Evolutionary conservation across 2,329 filamentous ascomycete genomes (phyloP), one percentile per base, ranked within the genome.

Genomic region (Pseudogymnoascus sp.): DNA sequence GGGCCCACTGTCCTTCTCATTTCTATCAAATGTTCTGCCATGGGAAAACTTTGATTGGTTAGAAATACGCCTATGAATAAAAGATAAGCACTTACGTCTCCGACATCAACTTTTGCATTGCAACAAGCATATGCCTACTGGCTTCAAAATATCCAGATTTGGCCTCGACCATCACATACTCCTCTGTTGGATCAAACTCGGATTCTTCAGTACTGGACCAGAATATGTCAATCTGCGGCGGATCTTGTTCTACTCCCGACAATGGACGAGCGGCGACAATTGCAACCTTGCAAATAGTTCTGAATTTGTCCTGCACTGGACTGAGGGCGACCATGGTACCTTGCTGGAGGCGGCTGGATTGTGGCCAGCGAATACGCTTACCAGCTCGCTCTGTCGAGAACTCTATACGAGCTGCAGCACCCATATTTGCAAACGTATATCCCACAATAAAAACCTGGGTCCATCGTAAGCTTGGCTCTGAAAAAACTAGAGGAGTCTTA

Each of bases 91-190:
- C 66, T 64, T 64, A 70, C 71, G 62, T 64, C 62, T 74, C 72
- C 14, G 65, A 69, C 65, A 69, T 68, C 7, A 73, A 52, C 62
- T 73, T 71, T 76, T 96, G 91, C 1, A 96, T 75, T 0, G 89
- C 87, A 12, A 83, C 77, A 71, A 97, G 79, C 0, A 86, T 87
- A 71, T 96, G 85, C 0, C 90, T 82, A 38, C 84, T 80, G 0
- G 89, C 84, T 72, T 97, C 92, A 66, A 85, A 96, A 71, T 92
- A 96, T 0, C 89, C 87, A 0, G 75, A 74, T 2, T 86, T 82
- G 1, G 88, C 82, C 70, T 96, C 91, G 0, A 96, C 76, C 90
- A 96, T 96, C 9, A 92, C 74, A 62, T 70, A 73, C 49, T 67
- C 69, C 35, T 82, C 73, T 14, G 82, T 80, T 0, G 91, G 85